These are phyloP conservation scores for Tolypocladium amazonense DNA, from an alignment of 2,329 filamentous ascomycete species.

Conservation along the genomic window DNA sequence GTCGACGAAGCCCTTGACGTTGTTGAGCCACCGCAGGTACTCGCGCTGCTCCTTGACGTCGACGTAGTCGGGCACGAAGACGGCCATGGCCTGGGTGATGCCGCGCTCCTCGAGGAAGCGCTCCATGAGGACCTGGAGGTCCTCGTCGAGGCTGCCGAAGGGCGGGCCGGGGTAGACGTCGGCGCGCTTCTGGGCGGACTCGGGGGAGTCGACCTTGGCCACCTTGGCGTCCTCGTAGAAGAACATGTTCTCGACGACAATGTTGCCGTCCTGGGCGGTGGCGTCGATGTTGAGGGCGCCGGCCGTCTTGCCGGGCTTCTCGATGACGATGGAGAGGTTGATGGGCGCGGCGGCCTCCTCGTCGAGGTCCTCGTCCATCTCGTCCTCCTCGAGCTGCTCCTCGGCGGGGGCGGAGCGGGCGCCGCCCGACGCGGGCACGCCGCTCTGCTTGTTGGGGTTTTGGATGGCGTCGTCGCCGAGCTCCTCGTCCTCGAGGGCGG, in stretches of 20 bases:
- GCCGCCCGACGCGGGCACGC: constrained; percentile 38
- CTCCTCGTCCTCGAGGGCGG: constrained; percentile 28
- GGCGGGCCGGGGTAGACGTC: constrained; percentile 82
- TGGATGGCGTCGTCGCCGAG: constrained; percentile 30
- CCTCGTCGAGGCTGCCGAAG: constrained; percentile 90
- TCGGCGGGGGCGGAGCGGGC: constrained; percentile 43
- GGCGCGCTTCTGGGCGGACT: constrained; percentile 65
- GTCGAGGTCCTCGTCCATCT: constrained; percentile 40
- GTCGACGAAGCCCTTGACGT: constrained; percentile 77
- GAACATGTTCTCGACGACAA: constrained; percentile 84
- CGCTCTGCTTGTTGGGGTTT: constrained; percentile 42
- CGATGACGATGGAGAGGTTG: constrained; percentile 74
- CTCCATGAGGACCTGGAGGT: constrained; percentile 86
- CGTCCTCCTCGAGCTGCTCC: constrained; percentile 29
- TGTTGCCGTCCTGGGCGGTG: constrained; percentile 71
- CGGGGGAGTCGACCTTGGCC: constrained; percentile 64
- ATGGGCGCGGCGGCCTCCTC: constrained; percentile 61
- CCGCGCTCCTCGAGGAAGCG: constrained; percentile 91
- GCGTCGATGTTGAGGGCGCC: constrained; percentile 84
- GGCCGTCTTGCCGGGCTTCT: constrained; percentile 61
- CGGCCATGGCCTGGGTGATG: constrained; percentile 72
- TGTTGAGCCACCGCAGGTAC: constrained; percentile 83
- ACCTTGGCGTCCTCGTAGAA: constrained; percentile 73
- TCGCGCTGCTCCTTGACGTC: constrained; percentile 98
- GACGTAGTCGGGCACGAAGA: constrained; percentile 93